phyloP scores from a whole-genome alignment of 2,329 filamentous ascomycete genomes.

The Cercospora sp. region DNA sequence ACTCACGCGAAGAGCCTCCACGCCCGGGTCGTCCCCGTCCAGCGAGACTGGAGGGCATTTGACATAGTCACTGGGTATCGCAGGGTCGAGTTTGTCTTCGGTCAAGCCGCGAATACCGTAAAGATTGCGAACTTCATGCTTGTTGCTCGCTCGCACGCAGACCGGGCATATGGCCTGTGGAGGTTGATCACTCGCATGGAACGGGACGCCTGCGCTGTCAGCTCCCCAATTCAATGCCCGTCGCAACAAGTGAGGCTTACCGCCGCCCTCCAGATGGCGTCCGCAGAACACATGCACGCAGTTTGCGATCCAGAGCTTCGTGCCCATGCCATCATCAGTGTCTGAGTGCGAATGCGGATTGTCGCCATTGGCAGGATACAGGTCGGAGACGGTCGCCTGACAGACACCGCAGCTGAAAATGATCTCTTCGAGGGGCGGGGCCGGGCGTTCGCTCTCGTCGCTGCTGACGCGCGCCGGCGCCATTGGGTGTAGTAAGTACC shows the following conservation, averaged over 20 bases:
- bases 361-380: constrained; percentile 45
- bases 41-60: constrained; percentile 49
- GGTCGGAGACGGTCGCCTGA: constrained; percentile 47
- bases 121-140: constrained; percentile 42
- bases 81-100: constrained; percentile 45
- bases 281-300: constrained; percentile 54
- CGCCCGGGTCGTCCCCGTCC: constrained; percentile 37
- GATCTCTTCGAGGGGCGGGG: constrained; percentile 40
- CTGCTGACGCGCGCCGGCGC: constrained; percentile 15
- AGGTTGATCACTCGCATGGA: constrained; percentile 45
- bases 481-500: constrained; percentile 15
- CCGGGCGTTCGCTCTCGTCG: constrained; percentile 1
- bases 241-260: constrained; percentile 37
- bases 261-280: constrained; percentile 52
- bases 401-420: constrained; percentile 54
- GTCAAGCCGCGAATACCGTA: constrained; percentile 50
- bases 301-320: constrained; percentile 50
- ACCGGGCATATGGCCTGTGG: constrained; percentile 50
- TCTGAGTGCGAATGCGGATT: constrained; percentile 40
- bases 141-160: constrained; percentile 42
- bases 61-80: constrained; percentile 49
- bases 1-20: constrained; percentile 48
- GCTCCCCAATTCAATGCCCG: not conserved
- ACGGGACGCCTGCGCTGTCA: constrained; percentile 46
- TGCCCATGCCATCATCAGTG: constrained; percentile 43